These are phyloP conservation scores for Citrullus mucosospermus DNA, from an alignment of 306 rosid genomes.

Conservation along the genomic window DNA sequence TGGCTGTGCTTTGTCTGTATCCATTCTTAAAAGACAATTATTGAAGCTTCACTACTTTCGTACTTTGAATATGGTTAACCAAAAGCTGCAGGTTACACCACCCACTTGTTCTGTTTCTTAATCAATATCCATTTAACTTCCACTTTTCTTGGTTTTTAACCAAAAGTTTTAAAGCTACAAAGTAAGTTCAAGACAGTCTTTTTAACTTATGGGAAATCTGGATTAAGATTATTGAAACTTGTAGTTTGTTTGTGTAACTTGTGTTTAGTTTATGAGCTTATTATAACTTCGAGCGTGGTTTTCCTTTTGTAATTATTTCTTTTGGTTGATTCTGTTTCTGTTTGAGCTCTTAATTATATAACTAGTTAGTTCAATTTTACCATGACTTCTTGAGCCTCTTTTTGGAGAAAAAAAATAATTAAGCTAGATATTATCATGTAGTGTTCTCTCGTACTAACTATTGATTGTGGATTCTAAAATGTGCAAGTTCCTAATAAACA, in stretches of 20 bases:
- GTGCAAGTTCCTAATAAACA: no score
- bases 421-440: no score
- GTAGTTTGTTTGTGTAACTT: no score
- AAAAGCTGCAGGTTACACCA: neutral
- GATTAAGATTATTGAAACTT: neutral
- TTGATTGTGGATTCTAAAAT: no score
- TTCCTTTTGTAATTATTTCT: neutral
- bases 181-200: neutral
- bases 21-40: neutral
- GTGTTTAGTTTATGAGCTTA: no score
- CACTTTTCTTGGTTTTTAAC: neutral
- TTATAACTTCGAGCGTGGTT: no score
- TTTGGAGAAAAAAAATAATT: no score
- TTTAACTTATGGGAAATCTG: neutral
- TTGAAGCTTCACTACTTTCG: neutral
- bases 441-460: no score
- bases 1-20: neutral
- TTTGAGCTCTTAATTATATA: no score
- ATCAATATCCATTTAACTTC: neutral
- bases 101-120: neutral
- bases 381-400: no score
- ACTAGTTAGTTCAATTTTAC: neutral
- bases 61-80: neutral
- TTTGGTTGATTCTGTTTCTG: no score
- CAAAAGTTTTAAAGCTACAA: neutral